phyloP scores from a whole-genome alignment of 305 asterid species.

The Fraxinus velutina region DNA sequence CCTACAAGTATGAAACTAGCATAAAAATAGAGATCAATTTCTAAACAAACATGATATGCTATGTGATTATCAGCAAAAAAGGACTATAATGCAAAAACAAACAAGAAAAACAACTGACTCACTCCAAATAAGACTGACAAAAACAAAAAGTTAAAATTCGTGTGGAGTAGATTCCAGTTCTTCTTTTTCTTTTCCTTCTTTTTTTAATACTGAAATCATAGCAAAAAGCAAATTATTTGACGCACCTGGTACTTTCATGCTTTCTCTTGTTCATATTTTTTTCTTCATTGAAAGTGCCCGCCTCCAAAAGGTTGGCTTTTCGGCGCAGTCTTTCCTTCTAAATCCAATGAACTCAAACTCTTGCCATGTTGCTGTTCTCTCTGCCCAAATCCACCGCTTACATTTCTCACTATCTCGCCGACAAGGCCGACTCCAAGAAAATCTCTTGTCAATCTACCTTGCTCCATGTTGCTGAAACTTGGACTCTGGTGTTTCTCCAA shows the following conservation, averaged over 20 bases:
- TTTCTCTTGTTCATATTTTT: background rate
- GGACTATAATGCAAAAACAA: background rate
- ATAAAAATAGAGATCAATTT: background rate
- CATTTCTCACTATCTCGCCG: conserved; percentile 50
- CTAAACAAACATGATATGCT: background rate
- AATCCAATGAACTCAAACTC: conserved; percentile 40
- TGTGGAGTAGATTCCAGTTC: background rate
- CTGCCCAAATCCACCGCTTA: conserved; percentile 24
- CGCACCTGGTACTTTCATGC: background rate
- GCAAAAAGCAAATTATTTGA: background rate
- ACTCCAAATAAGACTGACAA: conserved; percentile 4
- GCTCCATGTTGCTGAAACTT: conserved; percentile 38
- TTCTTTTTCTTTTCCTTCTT: background rate
- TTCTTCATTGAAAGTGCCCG: conserved; percentile 37
- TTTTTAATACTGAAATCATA: background rate
- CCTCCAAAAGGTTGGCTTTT: conserved; percentile 51
- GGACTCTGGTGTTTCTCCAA: conserved; percentile 20
- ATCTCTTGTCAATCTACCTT: conserved; percentile 64
- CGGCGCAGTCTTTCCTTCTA: conserved; percentile 39
- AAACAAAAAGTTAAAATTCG: background rate
- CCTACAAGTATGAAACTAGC: background rate
- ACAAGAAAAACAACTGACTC: background rate
- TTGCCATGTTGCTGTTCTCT: conserved; percentile 37
- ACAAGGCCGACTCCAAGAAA: conserved; percentile 68
- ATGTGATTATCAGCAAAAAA: background rate